Percentiles rank a stretch among this genome's conserved stretches.
These are phyloP conservation scores for Trametes coccinea DNA, from an alignment of 768 basidiomycete genomes.

Conservation along the genomic window DNA sequence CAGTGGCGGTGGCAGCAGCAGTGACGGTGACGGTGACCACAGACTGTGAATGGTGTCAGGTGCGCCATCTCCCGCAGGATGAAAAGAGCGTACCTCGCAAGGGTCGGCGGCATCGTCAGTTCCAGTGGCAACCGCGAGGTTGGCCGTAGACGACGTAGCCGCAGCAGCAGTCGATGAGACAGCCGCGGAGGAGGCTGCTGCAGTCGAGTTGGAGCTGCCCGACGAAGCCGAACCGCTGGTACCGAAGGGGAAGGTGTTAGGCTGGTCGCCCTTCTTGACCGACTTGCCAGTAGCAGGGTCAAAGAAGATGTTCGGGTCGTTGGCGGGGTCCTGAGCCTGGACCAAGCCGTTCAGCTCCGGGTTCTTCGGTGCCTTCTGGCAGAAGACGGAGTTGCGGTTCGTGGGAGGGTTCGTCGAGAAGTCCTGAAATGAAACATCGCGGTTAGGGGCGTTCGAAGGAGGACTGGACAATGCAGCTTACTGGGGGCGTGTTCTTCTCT, in stretches of 20 bases:
- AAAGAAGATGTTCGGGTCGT: slow-evolving; percentile 35
- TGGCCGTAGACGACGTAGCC: slow-evolving; percentile 4
- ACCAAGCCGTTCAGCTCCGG: slow-evolving; percentile 37
- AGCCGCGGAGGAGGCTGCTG: slow-evolving; percentile 5
- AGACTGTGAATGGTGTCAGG: background rate
- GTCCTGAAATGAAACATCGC: slow-evolving; percentile 36
- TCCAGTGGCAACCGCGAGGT: slow-evolving; percentile 13
- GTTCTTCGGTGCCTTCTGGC: slow-evolving; percentile 39
- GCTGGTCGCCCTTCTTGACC: slow-evolving; percentile 48
- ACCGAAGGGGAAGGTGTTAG: slow-evolving; percentile 36
- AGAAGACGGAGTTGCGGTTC: slow-evolving; percentile 51
- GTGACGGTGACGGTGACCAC: slow-evolving; percentile 21
- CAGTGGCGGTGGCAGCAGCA: slow-evolving; percentile 21
- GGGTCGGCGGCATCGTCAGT: slow-evolving; percentile 14
- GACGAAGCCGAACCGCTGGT: slow-evolving; percentile 10
- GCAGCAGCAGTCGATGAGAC: slow-evolving; percentile 10
- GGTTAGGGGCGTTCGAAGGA: background rate
- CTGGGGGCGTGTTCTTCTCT: slow-evolving; percentile 63
- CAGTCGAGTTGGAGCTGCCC: background rate
- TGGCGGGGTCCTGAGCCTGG: slow-evolving; percentile 39
- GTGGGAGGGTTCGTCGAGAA: slow-evolving; percentile 53
- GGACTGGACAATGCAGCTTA: slow-evolving; percentile 26
- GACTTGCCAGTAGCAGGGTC: slow-evolving; percentile 36
- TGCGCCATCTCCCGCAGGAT: too few relatives aligned
- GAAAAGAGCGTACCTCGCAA: slow-evolving; percentile 6